Percentiles rank a stretch among this genome's conserved stretches.
Evolutionary conservation across 139 green algal genomes (phyloP).

Genomic region (Picocystis salinarum): DNA sequence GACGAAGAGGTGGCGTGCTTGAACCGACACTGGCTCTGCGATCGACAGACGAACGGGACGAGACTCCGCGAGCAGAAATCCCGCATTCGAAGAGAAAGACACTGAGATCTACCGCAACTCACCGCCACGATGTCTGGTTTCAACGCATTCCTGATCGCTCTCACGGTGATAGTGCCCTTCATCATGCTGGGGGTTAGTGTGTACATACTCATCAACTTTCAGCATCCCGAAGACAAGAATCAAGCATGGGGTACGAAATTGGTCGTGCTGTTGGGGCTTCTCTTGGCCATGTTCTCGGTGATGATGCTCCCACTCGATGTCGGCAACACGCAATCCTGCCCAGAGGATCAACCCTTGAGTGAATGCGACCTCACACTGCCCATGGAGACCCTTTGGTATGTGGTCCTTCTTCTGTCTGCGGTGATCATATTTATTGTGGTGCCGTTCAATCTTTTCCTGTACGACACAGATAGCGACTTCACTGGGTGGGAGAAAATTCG

Average conservation of each 20-base stretch:
- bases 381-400: constrained; percentile 73
- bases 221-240: constrained; percentile 89
- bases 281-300: constrained; percentile 64
- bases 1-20: too few relatives aligned
- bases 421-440: constrained; percentile 63
- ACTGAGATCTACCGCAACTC: too few relatives aligned
- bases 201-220: constrained; percentile 78
- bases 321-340: constrained; percentile 64
- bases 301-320: constrained; percentile 89
- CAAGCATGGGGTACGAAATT: constrained; percentile 87
- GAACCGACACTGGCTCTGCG: too few relatives aligned
- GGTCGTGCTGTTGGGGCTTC: constrained; percentile 69
- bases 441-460: constrained; percentile 93
- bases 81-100: too few relatives aligned
- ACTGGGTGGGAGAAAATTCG: constrained; percentile 30
- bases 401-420: constrained; percentile 59
- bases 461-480: constrained; percentile 77
- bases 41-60: too few relatives aligned
- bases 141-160: constrained; percentile 65
- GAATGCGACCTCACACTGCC: constrained; percentile 68
- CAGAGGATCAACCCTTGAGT: constrained; percentile 26
- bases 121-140: constrained; percentile 30
- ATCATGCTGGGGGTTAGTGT: constrained; percentile 44
- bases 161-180: constrained; percentile 35
- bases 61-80: too few relatives aligned